Evolutionary conservation across 2,329 filamentous ascomycete species (phyloP).

Genomic region (Xylariomycetidae sp.): DNA sequence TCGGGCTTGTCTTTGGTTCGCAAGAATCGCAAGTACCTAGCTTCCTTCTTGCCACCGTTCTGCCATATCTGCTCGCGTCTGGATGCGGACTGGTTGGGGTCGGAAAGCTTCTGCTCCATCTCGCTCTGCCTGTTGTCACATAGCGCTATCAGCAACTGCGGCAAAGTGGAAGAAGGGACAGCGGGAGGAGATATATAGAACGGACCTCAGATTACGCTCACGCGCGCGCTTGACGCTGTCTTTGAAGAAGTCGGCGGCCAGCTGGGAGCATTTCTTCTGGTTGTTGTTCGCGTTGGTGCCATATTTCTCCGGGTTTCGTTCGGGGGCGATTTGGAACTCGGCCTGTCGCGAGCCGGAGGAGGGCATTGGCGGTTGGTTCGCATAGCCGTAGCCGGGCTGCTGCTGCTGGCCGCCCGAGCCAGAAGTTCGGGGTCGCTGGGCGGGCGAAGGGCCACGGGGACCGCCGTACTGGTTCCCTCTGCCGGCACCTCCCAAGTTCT

Average conservation of each 20-base stretch:
- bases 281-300: conserved; percentile 60
- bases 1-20: conserved; percentile 88
- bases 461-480: conserved; percentile 64
- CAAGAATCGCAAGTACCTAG: conserved; percentile 87
- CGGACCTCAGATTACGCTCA: conserved; percentile 88
- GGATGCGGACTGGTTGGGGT: conserved; percentile 66
- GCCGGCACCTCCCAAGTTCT: conserved; percentile 75
- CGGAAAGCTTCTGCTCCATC: conserved; percentile 77
- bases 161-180: no score
- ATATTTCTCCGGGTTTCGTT: conserved; percentile 80
- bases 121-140: conserved; percentile 68
- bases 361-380: conserved; percentile 64
- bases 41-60: conserved; percentile 79
- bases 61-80: conserved; percentile 82
- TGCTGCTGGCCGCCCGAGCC: conserved; percentile 61
- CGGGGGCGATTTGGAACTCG: conserved; percentile 72
- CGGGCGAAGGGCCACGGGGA: conserved; percentile 62
- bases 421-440: conserved; percentile 76
- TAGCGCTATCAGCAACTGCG: no score
- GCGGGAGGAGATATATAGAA: conserved; percentile 6
- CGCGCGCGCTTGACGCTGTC: conserved; percentile 95
- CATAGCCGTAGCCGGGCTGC: conserved; percentile 55
- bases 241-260: conserved; percentile 91
- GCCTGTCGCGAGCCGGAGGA: conserved; percentile 51
- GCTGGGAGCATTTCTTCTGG: conserved; percentile 62